These are phyloP conservation scores for Saturnispora saitoi DNA, from an alignment of 805 yeast genomes.

Conservation along the genomic window DNA sequence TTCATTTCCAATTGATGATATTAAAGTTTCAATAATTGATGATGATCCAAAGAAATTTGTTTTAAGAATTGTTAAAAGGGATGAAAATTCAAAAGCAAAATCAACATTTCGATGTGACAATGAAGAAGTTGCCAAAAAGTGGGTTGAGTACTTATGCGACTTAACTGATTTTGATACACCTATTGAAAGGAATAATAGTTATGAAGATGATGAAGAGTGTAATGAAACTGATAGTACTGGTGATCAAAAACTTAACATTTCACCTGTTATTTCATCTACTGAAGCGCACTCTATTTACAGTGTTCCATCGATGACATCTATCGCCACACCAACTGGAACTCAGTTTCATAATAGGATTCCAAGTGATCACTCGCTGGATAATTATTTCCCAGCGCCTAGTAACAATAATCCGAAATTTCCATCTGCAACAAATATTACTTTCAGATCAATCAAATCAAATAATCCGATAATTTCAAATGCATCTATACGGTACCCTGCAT, in stretches of 20 bases:
- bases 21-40: slow-evolving; percentile 26
- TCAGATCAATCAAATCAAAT: slow-evolving; percentile 3
- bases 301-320: slow-evolving; percentile 4
- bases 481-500: slow-evolving; percentile 2
- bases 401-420: neutral
- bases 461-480: neutral
- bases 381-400: slow-evolving; percentile 6
- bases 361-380: slow-evolving; percentile 7
- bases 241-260: neutral
- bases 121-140: slow-evolving; percentile 36
- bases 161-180: slow-evolving; percentile 40
- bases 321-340: neutral
- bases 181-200: slow-evolving; percentile 41
- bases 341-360: slow-evolving; percentile 1
- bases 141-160: slow-evolving; percentile 50
- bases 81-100: slow-evolving; percentile 21
- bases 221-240: neutral
- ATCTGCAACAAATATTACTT: neutral
- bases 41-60: slow-evolving; percentile 32
- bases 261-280: neutral
- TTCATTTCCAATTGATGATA: slow-evolving; percentile 33
- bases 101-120: slow-evolving; percentile 37
- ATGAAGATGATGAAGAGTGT: slow-evolving; percentile 21
- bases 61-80: slow-evolving; percentile 28
- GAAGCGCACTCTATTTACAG: neutral